phyloP scores from a whole-genome alignment of 2,329 filamentous ascomycete species.

The Ophiostoma perfectum region DNA sequence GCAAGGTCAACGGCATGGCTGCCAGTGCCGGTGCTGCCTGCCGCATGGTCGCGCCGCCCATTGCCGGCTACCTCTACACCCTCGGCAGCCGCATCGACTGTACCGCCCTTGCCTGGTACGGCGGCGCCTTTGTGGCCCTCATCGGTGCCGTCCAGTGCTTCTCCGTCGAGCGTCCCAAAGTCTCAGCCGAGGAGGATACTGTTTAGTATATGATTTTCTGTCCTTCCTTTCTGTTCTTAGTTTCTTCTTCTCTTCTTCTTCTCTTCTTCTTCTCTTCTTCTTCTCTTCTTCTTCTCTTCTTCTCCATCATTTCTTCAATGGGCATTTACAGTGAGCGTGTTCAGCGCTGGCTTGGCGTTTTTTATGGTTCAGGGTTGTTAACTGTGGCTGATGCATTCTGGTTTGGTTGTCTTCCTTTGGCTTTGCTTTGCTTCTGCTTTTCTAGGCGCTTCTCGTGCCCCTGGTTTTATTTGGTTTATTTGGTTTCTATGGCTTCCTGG shows the following conservation, averaged over 20 bases:
- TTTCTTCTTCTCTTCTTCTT: background rate
- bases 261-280: background rate
- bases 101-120: slow-evolving; percentile 60
- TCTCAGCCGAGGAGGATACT: background rate
- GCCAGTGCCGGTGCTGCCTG: slow-evolving; percentile 62
- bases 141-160: slow-evolving; percentile 58
- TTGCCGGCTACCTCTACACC: slow-evolving; percentile 59
- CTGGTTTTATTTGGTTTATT: no score
- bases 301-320: no score
- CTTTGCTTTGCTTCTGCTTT: no score
- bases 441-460: no score
- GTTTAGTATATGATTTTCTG: background rate
- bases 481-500: no score
- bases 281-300: background rate
- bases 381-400: no score
- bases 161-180: slow-evolving; percentile 38
- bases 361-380: background rate
- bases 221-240: background rate
- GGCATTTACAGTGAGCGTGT: background rate
- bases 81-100: slow-evolving; percentile 54
- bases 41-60: slow-evolving; percentile 60
- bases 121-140: slow-evolving; percentile 51
- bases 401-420: no score
- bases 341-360: background rate
- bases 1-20: slow-evolving; percentile 61